Evolutionary conservation across 495 filamentous ascomycete genomes (phyloP), one percentile per base, ranked within the genome.

Genomic region (Elasticomyces elasticus): DNA sequence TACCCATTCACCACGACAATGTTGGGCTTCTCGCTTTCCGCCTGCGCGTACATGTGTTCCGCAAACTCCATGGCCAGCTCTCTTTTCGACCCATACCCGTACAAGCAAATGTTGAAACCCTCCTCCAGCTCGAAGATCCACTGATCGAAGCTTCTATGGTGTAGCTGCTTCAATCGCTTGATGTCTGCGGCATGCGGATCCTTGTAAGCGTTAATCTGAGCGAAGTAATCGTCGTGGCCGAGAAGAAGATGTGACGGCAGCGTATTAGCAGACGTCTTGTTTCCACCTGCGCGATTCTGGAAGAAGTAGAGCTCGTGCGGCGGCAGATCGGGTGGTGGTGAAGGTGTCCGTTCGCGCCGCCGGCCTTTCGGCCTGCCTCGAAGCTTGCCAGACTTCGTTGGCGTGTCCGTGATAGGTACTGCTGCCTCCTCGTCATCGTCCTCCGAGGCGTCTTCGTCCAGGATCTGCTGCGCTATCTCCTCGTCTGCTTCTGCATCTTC

Each of bases 1-100:
- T 96, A 94, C 52, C 94, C 92, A 66, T 97, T 96, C 38, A 94
- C 75, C 5, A 98, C 75, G 9, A 96, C 78, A 43, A 95, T 86
- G 49, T 78, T 80, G 12, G 78, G 73, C 49, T 1, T 55, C 58
- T 46, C 45, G 50, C 12, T 54, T 53, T 46, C n/a, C 26, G 44
- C 51, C 66, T 60, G 53, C 58, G 47, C 43, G 57, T 87, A 83
- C 27, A 87, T 63, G 69, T 89, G 78, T 41, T 80, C 77, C 0
- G 89, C 89, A 63, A 94, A 96, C 26, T 79, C 71, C 56, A 85
- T 78, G 13, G 90, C 74, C 0, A 97, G 80, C 12, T 72, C 71
- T 12, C 86, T 76, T 64, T 97, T 98, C 35, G 86, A 90, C 5
- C 92, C 92, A 59, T 87, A 96, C 26, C 92, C 92, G 64, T 91